A percentile compares a stretch with the other conserved stretches of the same genome.
Conservation (phyloP, 2,329 filamentous ascomycete species). For the Aspergillus sp. region DNA sequence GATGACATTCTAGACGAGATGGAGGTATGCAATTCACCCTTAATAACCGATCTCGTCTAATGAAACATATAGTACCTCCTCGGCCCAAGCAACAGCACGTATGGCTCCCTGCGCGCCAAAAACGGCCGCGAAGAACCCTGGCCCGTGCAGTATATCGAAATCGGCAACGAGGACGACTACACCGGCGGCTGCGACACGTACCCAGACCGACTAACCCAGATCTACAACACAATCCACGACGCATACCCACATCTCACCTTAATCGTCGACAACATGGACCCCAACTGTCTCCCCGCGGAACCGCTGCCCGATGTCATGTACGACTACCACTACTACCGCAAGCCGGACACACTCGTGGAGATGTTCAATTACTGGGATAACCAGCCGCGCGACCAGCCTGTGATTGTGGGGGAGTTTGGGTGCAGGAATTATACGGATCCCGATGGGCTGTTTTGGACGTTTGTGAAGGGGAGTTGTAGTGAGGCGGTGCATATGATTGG, state of each 20-base stretch:
- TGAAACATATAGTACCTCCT: slow-evolving; percentile 49
- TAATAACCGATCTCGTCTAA: neutral
- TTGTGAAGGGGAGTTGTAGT: slow-evolving; percentile 54
- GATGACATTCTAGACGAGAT: slow-evolving; percentile 63
- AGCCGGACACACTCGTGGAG: slow-evolving; percentile 51
- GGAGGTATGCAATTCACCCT: slow-evolving; percentile 37
- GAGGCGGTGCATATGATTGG: slow-evolving; percentile 66
- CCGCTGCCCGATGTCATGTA: slow-evolving; percentile 39
- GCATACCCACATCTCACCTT: slow-evolving; percentile 58
- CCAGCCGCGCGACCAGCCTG: slow-evolving; percentile 33
- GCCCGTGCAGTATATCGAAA: slow-evolving; percentile 59
- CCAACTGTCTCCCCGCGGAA: slow-evolving; percentile 25
- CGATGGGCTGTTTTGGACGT: slow-evolving; percentile 24
- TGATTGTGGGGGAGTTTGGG: slow-evolving; percentile 33
- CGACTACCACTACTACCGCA: slow-evolving; percentile 55
- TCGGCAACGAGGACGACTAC: slow-evolving; percentile 68
- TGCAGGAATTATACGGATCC: slow-evolving; percentile 23
- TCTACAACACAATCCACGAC: slow-evolving; percentile 58
- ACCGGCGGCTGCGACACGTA: slow-evolving; percentile 52
- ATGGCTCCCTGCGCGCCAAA: slow-evolving; percentile 56
- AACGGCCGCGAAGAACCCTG: slow-evolving; percentile 63
- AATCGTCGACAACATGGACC: slow-evolving; percentile 49
- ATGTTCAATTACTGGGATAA: slow-evolving; percentile 59
- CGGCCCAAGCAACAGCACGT: slow-evolving; percentile 51
- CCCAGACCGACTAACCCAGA: slow-evolving; percentile 57